A percentile compares a stretch with the other conserved stretches of the same genome.
Evolutionary conservation across 1,284 basidiomycete genomes (phyloP).

Genomic region (Tilletia walkeri): DNA sequence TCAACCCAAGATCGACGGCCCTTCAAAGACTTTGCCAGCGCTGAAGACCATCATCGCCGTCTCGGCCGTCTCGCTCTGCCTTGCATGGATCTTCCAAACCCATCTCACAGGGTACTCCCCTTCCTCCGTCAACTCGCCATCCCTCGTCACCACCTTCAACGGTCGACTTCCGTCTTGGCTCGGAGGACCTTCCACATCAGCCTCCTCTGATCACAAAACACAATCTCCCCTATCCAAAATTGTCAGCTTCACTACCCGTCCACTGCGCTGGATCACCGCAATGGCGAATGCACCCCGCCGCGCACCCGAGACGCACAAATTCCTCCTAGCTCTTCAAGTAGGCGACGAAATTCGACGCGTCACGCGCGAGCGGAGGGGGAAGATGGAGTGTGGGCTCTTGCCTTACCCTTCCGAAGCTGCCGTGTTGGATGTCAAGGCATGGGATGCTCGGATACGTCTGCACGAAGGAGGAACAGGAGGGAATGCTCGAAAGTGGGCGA

Average conservation of each 20-base stretch:
- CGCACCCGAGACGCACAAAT: conserved; percentile 1
- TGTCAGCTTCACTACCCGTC: neutral
- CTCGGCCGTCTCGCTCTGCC: neutral
- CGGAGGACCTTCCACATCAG: neutral
- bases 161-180: neutral
- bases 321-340: conserved; percentile 9
- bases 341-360: conserved; percentile 15
- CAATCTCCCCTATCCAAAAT: neutral
- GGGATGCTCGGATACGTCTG: neutral
- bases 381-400: conserved; percentile 1
- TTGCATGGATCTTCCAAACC: neutral
- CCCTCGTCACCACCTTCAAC: neutral
- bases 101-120: neutral
- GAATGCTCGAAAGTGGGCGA: neutral
- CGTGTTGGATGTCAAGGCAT: neutral
- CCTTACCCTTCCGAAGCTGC: neutral
- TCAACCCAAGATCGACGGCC: no score
- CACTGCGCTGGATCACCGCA: neutral
- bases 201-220: neutral
- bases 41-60: neutral
- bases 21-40: neutral
- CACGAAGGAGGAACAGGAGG: neutral
- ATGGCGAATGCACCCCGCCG: neutral
- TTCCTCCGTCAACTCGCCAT: neutral
- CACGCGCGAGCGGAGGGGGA: neutral